A percentile compares a stretch with the other conserved stretches of the same genome.
phyloP scores from a whole-genome alignment of 2,329 filamentous ascomycete genomes.

The Fusarium praegraminearum region DNA sequence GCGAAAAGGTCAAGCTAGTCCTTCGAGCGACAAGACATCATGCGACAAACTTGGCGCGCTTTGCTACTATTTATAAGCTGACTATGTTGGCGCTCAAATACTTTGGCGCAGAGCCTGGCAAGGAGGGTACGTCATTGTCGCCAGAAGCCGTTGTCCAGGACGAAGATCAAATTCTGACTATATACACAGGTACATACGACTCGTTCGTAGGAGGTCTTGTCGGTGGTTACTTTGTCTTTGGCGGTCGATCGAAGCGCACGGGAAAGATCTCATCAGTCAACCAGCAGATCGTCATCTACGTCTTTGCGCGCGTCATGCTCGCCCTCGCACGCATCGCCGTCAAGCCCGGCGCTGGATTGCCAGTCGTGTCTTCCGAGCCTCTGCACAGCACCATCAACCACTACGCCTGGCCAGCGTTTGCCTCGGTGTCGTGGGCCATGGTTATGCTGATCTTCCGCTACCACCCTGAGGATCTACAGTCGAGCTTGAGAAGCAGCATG shows the following conservation, averaged over 20 bases:
- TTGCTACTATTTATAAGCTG: constrained; percentile 90
- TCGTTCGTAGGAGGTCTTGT: constrained; percentile 87
- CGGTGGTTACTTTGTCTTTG: constrained; percentile 95
- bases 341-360: constrained; percentile 68
- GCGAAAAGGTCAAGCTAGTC: constrained; percentile 82
- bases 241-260: constrained; percentile 69
- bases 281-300: constrained; percentile 98
- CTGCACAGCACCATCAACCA: constrained; percentile 65
- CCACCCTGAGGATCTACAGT: constrained; percentile 91
- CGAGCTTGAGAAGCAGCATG: constrained; percentile 94
- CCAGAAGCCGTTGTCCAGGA: not conserved
- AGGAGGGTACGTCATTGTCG: constrained; percentile 63
- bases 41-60: constrained; percentile 90
- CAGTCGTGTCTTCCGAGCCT: constrained; percentile 62
- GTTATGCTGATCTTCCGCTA: constrained; percentile 97
- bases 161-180: not conserved
- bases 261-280: constrained; percentile 83
- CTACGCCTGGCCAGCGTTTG: constrained; percentile 94
- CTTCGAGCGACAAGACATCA: constrained; percentile 90
- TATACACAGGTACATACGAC: constrained; percentile 74
- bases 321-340: constrained; percentile 86
- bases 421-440: constrained; percentile 87
- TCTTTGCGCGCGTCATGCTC: constrained; percentile 91
- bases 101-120: constrained; percentile 67
- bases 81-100: constrained; percentile 80